These are phyloP conservation scores for Teratosphaeria nubilosa DNA, from an alignment of 2,329 filamentous ascomycete genomes.

Conservation along the genomic window DNA sequence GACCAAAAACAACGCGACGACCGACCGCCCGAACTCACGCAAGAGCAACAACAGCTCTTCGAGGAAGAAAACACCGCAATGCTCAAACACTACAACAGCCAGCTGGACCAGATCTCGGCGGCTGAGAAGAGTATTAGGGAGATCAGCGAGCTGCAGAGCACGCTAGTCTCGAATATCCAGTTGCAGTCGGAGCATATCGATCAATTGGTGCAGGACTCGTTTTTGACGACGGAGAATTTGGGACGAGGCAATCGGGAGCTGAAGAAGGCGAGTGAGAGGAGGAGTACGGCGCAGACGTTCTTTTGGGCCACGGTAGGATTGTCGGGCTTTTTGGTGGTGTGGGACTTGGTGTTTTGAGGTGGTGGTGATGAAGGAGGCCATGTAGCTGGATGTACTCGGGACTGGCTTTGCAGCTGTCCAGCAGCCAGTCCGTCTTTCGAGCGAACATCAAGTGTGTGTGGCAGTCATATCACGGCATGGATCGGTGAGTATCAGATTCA, in stretches of 20 bases:
- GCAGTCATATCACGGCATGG: background rate
- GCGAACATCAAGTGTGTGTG: background rate
- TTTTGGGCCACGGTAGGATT: conserved; percentile 39
- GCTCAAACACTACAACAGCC: conserved; percentile 86
- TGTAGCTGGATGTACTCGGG: too few species aligned
- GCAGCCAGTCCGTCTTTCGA: too few species aligned
- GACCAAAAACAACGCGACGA: conserved; percentile 5
- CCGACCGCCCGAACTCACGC: conserved; percentile 46
- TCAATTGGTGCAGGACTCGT: conserved; percentile 75
- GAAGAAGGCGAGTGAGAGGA: conserved; percentile 60
- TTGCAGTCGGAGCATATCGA: conserved; percentile 84
- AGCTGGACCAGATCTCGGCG: conserved; percentile 83
- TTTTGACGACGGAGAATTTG: conserved; percentile 74
- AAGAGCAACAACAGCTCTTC: conserved; percentile 86
- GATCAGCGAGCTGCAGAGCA: conserved; percentile 83
- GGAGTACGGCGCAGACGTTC: conserved; percentile 39
- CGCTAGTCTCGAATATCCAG: conserved; percentile 74
- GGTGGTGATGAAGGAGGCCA: background rate
- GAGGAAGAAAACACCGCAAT: conserved; percentile 87
- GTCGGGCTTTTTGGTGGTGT: conserved; percentile 37
- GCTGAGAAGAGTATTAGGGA: conserved; percentile 86
- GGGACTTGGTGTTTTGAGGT: conserved; percentile 36
- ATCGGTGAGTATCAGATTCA: too few species aligned
- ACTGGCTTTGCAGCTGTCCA: too few species aligned
- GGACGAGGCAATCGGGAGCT: conserved; percentile 84